These are phyloP conservation scores for Trichoderma guizhouense DNA, from an alignment of 2,329 filamentous ascomycete genomes.

Conservation along the genomic window DNA sequence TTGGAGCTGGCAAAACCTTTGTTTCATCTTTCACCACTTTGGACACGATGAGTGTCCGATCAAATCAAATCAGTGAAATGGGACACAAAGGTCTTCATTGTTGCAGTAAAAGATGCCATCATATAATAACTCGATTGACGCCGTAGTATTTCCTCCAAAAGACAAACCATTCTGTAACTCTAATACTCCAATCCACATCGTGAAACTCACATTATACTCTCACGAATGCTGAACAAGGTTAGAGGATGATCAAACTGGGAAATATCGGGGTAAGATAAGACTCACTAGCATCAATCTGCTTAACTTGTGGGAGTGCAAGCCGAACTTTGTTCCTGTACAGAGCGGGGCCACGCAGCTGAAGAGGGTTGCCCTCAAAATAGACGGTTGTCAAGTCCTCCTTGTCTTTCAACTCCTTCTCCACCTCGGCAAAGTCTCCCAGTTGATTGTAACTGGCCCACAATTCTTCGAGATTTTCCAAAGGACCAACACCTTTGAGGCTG, in stretches of 20 bases:
- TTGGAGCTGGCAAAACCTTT: not conserved
- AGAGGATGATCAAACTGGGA: not conserved
- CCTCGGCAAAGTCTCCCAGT: conserved; percentile 73
- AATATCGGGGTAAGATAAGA: conserved; percentile 30
- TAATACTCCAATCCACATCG: not conserved
- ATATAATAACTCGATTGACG: not conserved
- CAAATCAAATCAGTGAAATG: not conserved
- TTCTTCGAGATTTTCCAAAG: conserved; percentile 73
- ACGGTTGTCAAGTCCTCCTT: conserved; percentile 83
- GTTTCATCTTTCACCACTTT: not conserved
- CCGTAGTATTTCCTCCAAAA: not conserved
- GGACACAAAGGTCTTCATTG: not conserved
- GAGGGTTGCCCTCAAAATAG: conserved; percentile 92
- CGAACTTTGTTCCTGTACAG: conserved; percentile 93
- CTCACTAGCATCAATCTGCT: conserved; percentile 97
- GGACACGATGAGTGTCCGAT: not conserved
- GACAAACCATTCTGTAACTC: not conserved
- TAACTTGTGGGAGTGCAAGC: conserved; percentile 79
- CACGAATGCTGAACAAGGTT: conserved; percentile 18
- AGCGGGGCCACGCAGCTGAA: conserved; percentile 75
- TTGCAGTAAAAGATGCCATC: not conserved
- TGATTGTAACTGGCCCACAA: conserved; percentile 93
- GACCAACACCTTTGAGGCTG: conserved; percentile 68
- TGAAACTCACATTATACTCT: conserved; percentile 9
- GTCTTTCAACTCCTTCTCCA: conserved; percentile 73